A percentile compares a stretch with the other conserved stretches of the same genome.
These are phyloP conservation scores for Corymbia maculata DNA, from an alignment of 345 rosid species.

Conservation along the genomic window DNA sequence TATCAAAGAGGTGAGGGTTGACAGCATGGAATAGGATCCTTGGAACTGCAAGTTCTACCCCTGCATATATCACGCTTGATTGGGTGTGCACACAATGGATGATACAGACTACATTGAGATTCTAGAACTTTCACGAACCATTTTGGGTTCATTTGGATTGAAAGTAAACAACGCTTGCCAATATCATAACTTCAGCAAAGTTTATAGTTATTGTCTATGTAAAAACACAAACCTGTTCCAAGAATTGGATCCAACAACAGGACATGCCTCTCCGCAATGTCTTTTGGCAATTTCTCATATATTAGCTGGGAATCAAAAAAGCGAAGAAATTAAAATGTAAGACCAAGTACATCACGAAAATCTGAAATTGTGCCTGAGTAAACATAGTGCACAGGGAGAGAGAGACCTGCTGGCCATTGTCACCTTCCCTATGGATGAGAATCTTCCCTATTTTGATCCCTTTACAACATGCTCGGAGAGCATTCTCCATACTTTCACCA, in stretches of 20 bases:
- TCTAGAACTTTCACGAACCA: not conserved
- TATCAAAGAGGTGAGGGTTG: not conserved
- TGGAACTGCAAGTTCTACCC: not conserved
- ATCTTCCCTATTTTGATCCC: conserved; percentile 98
- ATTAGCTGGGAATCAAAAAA: conserved; percentile 44
- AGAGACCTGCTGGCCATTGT: conserved; percentile 88
- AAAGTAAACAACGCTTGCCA: not conserved
- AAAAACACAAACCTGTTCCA: conserved; percentile 66
- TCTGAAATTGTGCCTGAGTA: not conserved
- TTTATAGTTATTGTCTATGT: not conserved
- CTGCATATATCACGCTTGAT: not conserved
- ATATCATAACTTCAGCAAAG: not conserved
- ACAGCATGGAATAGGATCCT: not conserved
- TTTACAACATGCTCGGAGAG: conserved; percentile 95
- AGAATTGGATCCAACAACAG: conserved; percentile 89
- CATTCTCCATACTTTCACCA: conserved; percentile 99
- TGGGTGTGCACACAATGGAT: not conserved
- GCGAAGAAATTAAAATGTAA: not conserved
- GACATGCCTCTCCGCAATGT: conserved; percentile 92
- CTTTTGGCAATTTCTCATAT: conserved; percentile 86
- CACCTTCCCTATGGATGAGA: conserved; percentile 95
- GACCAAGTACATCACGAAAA: not conserved
- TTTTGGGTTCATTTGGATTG: not conserved
- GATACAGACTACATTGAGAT: not conserved
- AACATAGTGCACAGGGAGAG: not conserved